Conservation (phyloP, 164 flowering plant species). For the Litsea cubeba region DNA sequence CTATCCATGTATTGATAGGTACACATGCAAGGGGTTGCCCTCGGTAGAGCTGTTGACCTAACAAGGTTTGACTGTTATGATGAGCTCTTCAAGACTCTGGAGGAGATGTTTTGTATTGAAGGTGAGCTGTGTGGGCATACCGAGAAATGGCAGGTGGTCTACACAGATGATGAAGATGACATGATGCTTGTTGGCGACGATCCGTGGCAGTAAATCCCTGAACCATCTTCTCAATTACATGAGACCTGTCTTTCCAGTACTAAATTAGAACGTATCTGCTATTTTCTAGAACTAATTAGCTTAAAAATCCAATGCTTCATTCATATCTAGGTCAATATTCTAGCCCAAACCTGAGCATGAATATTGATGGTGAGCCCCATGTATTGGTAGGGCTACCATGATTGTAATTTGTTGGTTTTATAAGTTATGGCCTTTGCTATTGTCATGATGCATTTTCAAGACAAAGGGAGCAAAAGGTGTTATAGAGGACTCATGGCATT, state of each 20-base stretch:
- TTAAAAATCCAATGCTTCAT: not conserved
- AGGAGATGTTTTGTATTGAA: conserved; percentile 78
- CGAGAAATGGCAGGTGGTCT: conserved; percentile 82
- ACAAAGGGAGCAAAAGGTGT: too few relatives aligned
- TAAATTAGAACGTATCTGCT: not conserved
- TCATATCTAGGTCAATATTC: too few relatives aligned
- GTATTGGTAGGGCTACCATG: not conserved
- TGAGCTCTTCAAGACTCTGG: conserved; percentile 67
- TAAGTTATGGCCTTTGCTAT: too few relatives aligned
- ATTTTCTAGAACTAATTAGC: not conserved
- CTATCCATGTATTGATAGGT: conserved; percentile 35
- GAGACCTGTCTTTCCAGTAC: not conserved
- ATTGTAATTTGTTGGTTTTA: not conserved
- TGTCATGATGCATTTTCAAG: too few relatives aligned
- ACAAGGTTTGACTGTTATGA: conserved; percentile 57
- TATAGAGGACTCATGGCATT: too few relatives aligned
- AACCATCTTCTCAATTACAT: not conserved
- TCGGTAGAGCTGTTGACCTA: conserved; percentile 86
- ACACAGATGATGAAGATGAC: conserved; percentile 90
- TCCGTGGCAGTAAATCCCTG: conserved; percentile 85
- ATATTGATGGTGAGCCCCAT: too few relatives aligned
- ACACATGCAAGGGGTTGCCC: conserved; percentile 89
- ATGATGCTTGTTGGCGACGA: conserved; percentile 98
- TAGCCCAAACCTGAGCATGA: too few relatives aligned
- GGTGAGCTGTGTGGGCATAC: conserved; percentile 66